phyloP scores from a whole-genome alignment of 495 filamentous ascomycete species.

The Aspergillus mulundensis region DNA sequence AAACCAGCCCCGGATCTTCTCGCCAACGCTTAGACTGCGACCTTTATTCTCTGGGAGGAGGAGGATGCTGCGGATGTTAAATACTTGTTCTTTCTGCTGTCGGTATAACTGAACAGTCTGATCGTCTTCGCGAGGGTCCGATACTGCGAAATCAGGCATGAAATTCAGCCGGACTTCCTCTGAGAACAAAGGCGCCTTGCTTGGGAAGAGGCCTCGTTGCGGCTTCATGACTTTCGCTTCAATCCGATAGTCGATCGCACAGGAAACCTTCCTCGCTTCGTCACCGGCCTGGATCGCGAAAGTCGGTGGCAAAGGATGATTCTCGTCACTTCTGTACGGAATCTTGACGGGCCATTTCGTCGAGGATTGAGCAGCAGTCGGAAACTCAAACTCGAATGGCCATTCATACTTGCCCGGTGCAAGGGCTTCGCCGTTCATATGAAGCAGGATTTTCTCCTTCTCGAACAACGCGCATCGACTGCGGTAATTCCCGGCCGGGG shows the following conservation, averaged over 20 bases:
- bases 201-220: neutral
- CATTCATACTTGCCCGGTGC: conserved; percentile 11
- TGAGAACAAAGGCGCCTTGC: conserved; percentile 1
- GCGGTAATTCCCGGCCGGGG: conserved; percentile 7
- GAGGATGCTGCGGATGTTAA: conserved; percentile 9
- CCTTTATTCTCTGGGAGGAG: conserved; percentile 13
- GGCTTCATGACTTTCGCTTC: conserved; percentile 9
- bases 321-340: neutral
- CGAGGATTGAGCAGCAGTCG: neutral
- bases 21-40: neutral
- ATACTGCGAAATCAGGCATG: neutral
- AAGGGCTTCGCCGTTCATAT: conserved; percentile 1
- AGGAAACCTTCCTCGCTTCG: conserved; percentile 3
- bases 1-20: conserved; percentile 14
- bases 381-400: conserved; percentile 14
- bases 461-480: conserved; percentile 16
- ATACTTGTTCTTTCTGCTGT: conserved; percentile 5
- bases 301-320: neutral
- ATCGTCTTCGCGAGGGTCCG: neutral
- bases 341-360: neutral
- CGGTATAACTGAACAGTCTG: neutral
- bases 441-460: conserved; percentile 9
- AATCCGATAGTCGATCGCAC: conserved; percentile 13
- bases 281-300: conserved; percentile 7
- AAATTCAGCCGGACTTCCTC: conserved; percentile 7